Evolutionary conservation across 1,139 yeast species (phyloP).

Genomic region (Lodderomyces oxycetoniae): DNA sequence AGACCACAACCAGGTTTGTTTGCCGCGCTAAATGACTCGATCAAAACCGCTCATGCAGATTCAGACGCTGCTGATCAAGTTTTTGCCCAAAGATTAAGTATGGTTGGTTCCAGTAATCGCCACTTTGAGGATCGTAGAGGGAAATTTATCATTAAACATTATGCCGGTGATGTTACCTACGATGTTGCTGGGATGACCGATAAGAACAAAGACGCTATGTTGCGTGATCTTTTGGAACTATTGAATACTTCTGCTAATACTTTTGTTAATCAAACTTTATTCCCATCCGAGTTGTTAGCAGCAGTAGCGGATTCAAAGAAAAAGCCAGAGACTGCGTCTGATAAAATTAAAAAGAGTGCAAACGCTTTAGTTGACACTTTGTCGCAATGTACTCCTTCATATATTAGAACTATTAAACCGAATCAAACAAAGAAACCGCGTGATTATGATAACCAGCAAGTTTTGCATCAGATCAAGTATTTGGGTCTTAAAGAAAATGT

Average conservation of each 20-base stretch:
- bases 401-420: slow-evolving; percentile 97
- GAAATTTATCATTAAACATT: slow-evolving; percentile 89
- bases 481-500: slow-evolving; percentile 96
- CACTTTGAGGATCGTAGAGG: slow-evolving; percentile 88
- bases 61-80: slow-evolving; percentile 96
- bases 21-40: slow-evolving; percentile 94
- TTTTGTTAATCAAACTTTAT: slow-evolving; percentile 57
- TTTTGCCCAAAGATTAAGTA: slow-evolving; percentile 84
- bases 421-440: slow-evolving; percentile 88
- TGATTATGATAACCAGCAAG: slow-evolving; percentile 86
- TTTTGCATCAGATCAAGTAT: slow-evolving; percentile 92
- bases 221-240: slow-evolving; percentile 80
- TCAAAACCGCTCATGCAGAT: slow-evolving; percentile 98
- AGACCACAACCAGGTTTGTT: slow-evolving; percentile 93
- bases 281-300: slow-evolving; percentile 61
- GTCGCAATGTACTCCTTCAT: slow-evolving; percentile 87
- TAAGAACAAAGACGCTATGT: slow-evolving; percentile 91
- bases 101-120: slow-evolving; percentile 72
- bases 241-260: slow-evolving; percentile 65
- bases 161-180: slow-evolving; percentile 97
- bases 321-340: slow-evolving; percentile 97
- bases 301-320: slow-evolving; percentile 69
- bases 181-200: slow-evolving; percentile 92
- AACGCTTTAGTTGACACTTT: slow-evolving; percentile 85
- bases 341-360: slow-evolving; percentile 89